These are phyloP conservation scores for Chaetoscypha palmicola DNA, from an alignment of 2,329 filamentous ascomycete genomes.

Conservation along the genomic window DNA sequence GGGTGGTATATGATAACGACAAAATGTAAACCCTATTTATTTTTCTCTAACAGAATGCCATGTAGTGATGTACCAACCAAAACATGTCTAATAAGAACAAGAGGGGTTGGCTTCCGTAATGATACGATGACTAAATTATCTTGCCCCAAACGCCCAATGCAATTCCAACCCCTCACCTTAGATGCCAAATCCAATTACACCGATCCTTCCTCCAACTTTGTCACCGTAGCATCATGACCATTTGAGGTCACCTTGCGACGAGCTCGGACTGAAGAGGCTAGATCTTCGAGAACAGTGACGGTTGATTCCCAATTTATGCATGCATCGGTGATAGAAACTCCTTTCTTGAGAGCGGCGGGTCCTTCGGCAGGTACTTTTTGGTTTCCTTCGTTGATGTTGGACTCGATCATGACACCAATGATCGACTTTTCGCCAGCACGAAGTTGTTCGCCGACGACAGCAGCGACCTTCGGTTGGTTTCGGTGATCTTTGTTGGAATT, in stretches of 20 bases:
- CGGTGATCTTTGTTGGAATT: constrained; percentile 97
- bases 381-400: constrained; percentile 87
- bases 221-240: background rate
- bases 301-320: constrained; percentile 93
- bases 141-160: no score
- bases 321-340: constrained; percentile 90
- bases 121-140: no score
- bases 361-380: constrained; percentile 85
- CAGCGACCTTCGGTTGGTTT: constrained; percentile 92
- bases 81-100: no score
- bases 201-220: background rate
- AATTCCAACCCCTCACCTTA: no score
- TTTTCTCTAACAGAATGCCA: background rate
- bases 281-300: constrained; percentile 70
- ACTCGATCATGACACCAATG: constrained; percentile 98
- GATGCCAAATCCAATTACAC: background rate
- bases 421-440: constrained; percentile 81
- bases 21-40: background rate
- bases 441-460: constrained; percentile 75
- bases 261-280: constrained; percentile 75
- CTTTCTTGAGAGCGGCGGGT: constrained; percentile 70
- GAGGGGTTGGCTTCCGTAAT: no score
- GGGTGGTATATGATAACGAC: no score
- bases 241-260: constrained; percentile 45
- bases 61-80: no score